phyloP scores from a whole-genome alignment of 495 filamentous ascomycete species.

The Cercophora sp. region DNA sequence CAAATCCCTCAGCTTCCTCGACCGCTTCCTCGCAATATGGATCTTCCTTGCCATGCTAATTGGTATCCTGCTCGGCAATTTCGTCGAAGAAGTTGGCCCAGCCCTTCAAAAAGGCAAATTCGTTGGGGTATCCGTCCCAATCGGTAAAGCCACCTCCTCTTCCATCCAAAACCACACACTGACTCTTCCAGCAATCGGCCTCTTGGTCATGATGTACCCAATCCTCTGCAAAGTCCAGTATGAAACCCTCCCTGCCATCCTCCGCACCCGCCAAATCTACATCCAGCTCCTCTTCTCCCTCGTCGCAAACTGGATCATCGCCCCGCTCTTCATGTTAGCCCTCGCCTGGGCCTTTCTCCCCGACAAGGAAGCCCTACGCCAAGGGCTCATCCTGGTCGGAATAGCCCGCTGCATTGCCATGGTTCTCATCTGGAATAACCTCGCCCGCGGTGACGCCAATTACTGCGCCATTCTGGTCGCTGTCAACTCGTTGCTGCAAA shows the following conservation, averaged over 20 bases:
- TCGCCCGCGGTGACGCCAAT: conserved; percentile 66
- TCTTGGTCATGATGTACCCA: conserved; percentile 96
- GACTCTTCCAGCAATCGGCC: conserved; percentile 57
- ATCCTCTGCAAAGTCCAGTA: conserved; percentile 88
- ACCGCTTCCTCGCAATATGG: conserved; percentile 80
- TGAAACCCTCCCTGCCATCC: conserved; percentile 69
- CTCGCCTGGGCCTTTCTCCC: conserved; percentile 80
- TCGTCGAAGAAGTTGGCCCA: conserved; percentile 57
- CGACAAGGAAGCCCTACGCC: conserved; percentile 61
- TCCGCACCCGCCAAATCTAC: conserved; percentile 63
- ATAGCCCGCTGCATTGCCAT: conserved; percentile 80
- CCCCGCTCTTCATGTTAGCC: conserved; percentile 81
- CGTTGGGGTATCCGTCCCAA: conserved; percentile 69
- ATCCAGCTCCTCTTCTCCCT: conserved; percentile 75
- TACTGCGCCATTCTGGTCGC: conserved; percentile 92
- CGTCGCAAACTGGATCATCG: conserved; percentile 82
- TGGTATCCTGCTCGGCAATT: conserved; percentile 77
- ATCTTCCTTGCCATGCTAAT: conserved; percentile 81
- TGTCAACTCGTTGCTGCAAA: conserved; percentile 81
- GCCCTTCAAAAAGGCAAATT: conserved; percentile 69
- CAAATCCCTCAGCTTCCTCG: conserved; percentile 60
- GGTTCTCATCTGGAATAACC: conserved; percentile 40
- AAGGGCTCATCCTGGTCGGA: conserved; percentile 74
- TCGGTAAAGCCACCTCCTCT: conserved; percentile 48
- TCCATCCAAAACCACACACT: neutral